These are phyloP conservation scores for Agrocybe chaxingu DNA, from an alignment of 768 basidiomycete genomes.

Conservation along the genomic window DNA sequence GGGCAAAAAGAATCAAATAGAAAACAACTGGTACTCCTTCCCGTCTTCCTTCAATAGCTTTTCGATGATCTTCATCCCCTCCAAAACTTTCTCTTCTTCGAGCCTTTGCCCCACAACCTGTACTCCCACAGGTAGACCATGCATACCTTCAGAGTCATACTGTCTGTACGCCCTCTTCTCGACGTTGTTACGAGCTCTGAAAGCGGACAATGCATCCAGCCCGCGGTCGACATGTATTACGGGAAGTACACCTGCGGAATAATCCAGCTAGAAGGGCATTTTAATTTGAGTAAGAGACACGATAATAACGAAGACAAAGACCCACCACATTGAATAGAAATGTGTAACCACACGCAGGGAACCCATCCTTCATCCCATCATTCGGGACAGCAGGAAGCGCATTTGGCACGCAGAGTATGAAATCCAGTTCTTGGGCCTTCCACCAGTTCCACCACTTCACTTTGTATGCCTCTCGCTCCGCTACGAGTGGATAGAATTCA, in stretches of 20 bases:
- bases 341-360: constrained; percentile 55
- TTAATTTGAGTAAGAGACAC: not conserved
- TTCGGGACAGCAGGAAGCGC: constrained; percentile 54
- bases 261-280: constrained; percentile 23
- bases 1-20: not conserved
- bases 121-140: constrained; percentile 58
- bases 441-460: constrained; percentile 38
- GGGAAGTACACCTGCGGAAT: constrained; percentile 55
- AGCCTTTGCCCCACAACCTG: constrained; percentile 57
- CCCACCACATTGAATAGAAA: constrained; percentile 61
- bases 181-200: constrained; percentile 37
- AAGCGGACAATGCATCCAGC: constrained; percentile 35
- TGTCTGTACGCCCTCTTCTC: constrained; percentile 44
- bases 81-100: constrained; percentile 63
- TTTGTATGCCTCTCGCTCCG: constrained; percentile 42
- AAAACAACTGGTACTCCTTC: constrained; percentile 9
- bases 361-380: constrained; percentile 48
- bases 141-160: constrained; percentile 52
- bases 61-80: constrained; percentile 56
- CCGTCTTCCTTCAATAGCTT: constrained; percentile 24
- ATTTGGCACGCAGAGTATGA: constrained; percentile 56
- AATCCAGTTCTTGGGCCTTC: constrained; percentile 46
- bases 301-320: not conserved
- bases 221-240: constrained; percentile 48
- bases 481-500: constrained; percentile 48